Percentiles rank a stretch among this genome's conserved stretches.
phyloP scores from a whole-genome alignment of 148 eudicot genomes.

The Chenopodium album region DNA sequence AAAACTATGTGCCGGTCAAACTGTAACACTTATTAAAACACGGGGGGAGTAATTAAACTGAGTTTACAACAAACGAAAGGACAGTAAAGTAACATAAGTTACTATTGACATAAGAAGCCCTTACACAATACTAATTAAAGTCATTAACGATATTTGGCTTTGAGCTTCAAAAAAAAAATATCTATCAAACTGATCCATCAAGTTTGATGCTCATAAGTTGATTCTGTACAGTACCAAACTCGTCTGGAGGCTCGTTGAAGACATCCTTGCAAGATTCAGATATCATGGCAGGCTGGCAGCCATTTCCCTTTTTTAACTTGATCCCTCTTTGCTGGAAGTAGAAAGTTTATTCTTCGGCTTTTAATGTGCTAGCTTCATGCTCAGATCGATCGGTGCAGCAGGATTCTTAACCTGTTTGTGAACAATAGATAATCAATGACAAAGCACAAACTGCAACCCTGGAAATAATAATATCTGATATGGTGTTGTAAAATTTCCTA shows the following conservation, averaged over 20 bases:
- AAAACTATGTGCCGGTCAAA: too few species aligned
- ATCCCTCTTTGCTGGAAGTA: constrained; percentile 82
- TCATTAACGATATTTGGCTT: too few species aligned
- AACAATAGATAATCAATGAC: not conserved
- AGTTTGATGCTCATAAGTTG: constrained; percentile 92
- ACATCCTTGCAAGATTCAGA: constrained; percentile 88
- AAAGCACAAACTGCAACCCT: too few species aligned
- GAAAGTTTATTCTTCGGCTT: constrained; percentile 80
- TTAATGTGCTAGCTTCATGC: constrained; percentile 93
- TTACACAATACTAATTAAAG: too few species aligned
- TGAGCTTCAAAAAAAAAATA: not conserved
- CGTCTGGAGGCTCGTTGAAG: constrained; percentile 85
- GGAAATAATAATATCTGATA: too few species aligned
- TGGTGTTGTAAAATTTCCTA: too few species aligned
- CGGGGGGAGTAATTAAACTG: too few species aligned
- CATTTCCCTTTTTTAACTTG: constrained; percentile 50
- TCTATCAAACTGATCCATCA: constrained; percentile 84
- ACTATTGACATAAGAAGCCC: too few species aligned
- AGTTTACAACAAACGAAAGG: too few species aligned
- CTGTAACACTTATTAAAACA: too few species aligned
- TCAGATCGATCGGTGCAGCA: constrained; percentile 49
- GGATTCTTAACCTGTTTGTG: constrained; percentile 65
- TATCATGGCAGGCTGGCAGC: constrained; percentile 98
- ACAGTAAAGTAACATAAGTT: too few species aligned
- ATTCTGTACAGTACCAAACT: constrained; percentile 87